Evolutionary conservation across 768 basidiomycete species (phyloP).

Genomic region (Scleroderma bovista): DNA sequence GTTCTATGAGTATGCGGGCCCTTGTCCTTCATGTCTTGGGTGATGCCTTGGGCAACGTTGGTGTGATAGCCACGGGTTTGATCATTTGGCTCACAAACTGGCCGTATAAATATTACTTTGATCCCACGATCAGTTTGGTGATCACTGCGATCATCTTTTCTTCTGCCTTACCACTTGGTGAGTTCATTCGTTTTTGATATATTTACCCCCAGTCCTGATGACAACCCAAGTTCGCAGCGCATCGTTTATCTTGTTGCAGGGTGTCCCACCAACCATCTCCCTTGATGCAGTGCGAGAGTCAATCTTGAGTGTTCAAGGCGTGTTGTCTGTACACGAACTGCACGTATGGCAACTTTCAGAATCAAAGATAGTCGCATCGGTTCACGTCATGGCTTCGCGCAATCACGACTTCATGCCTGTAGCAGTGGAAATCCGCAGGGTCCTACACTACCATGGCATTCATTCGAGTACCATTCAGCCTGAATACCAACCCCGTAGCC

Average conservation of each 20-base stretch:
- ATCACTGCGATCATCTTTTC: constrained; percentile 97
- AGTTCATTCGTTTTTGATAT: constrained; percentile 15
- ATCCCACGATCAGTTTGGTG: constrained; percentile 88
- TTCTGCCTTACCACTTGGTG: constrained; percentile 86
- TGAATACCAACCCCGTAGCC: constrained; percentile 53
- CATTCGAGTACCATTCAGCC: constrained; percentile 95
- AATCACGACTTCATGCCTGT: constrained; percentile 89
- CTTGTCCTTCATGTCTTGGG: constrained; percentile 91
- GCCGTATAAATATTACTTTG: constrained; percentile 85
- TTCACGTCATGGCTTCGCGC: constrained; percentile 84
- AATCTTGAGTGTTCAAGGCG: constrained; percentile 80
- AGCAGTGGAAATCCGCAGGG: constrained; percentile 76
- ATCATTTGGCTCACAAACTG: constrained; percentile 89
- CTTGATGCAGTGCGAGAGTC: constrained; percentile 83
- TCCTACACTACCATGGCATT: constrained; percentile 86
- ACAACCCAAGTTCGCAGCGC: constrained; percentile 66
- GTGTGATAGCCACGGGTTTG: constrained; percentile 92
- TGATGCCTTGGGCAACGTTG: constrained; percentile 96
- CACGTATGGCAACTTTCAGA: constrained; percentile 99
- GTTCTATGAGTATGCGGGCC: constrained; percentile 98
- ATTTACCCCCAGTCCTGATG: constrained; percentile 9
- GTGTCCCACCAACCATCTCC: constrained; percentile 84
- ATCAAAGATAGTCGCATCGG: constrained; percentile 89
- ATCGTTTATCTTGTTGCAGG: constrained; percentile 92
- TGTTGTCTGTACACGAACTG: constrained; percentile 80